A percentile compares a stretch with the other conserved stretches of the same genome.
These are phyloP conservation scores for Crassisporium funariophilum DNA, from an alignment of 768 basidiomycete species.

Conservation along the genomic window DNA sequence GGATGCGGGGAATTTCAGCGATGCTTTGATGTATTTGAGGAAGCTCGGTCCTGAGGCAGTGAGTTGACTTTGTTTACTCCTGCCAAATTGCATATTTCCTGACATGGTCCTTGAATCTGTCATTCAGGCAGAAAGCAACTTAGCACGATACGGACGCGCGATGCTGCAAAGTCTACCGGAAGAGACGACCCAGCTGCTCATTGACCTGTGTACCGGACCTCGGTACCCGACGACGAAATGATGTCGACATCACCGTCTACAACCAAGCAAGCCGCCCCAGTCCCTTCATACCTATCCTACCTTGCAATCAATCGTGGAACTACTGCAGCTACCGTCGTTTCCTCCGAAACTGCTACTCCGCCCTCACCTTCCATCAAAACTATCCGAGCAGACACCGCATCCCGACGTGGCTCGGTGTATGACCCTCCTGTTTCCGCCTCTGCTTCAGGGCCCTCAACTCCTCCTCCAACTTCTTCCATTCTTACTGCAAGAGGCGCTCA, in stretches of 20 bases:
- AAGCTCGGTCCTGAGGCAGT: constrained; percentile 79
- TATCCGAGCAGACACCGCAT: constrained; percentile 37
- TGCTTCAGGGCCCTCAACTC: constrained; percentile 28
- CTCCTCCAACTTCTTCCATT: constrained; percentile 31
- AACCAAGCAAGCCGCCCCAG: constrained; percentile 19
- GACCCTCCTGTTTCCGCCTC: constrained; percentile 29
- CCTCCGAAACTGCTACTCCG: constrained; percentile 41
- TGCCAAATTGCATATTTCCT: neutral
- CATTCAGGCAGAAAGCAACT: constrained; percentile 83
- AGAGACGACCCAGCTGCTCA: constrained; percentile 88
- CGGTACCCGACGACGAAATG: constrained; percentile 38
- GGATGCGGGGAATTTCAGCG: constrained; percentile 79
- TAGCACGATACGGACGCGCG: constrained; percentile 86
- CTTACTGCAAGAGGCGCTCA: constrained; percentile 3
- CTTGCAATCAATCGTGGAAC: constrained; percentile 70
- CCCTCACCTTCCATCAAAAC: constrained; percentile 52
- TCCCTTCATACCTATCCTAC: constrained; percentile 77
- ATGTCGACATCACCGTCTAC: constrained; percentile 26
- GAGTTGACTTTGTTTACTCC: constrained; percentile 32
- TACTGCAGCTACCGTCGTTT: constrained; percentile 37
- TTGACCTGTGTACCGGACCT: constrained; percentile 83
- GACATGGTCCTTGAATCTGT: neutral
- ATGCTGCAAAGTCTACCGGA: constrained; percentile 81
- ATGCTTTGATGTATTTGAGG: constrained; percentile 81
- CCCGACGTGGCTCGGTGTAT: constrained; percentile 37